A percentile compares a stretch with the other conserved stretches of the same genome.
Evolutionary conservation across 177 flowering plant species (phyloP).

Genomic region (Tripterygium wilfordii): DNA sequence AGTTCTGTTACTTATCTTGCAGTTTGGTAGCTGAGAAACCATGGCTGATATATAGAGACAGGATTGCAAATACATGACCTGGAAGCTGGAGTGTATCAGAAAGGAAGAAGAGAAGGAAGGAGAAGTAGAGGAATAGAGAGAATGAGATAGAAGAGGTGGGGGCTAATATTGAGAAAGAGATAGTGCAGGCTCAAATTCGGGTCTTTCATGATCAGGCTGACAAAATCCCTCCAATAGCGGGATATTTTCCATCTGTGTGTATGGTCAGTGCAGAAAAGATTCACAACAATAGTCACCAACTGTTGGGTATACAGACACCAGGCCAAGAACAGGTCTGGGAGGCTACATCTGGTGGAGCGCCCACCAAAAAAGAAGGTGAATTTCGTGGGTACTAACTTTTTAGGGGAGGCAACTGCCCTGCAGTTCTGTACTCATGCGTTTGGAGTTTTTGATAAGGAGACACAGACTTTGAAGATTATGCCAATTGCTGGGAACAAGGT

Average conservation of each 20-base stretch:
- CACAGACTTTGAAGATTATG: slow-evolving; percentile 50
- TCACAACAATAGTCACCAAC: too few relatives aligned
- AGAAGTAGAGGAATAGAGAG: too few relatives aligned
- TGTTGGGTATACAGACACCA: slow-evolving; percentile 29
- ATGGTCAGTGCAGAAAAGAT: too few relatives aligned
- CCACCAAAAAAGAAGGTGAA: slow-evolving; percentile 44
- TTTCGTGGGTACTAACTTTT: slow-evolving; percentile 67
- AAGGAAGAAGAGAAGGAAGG: slow-evolving; percentile 5
- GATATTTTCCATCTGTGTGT: slow-evolving; percentile 78
- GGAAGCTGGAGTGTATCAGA: too few relatives aligned
- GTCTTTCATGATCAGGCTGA: slow-evolving; percentile 24
- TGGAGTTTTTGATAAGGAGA: slow-evolving; percentile 73
- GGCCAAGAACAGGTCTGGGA: too few relatives aligned
- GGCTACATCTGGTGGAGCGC: slow-evolving; percentile 57
- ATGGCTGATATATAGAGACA: too few relatives aligned
- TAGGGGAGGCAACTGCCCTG: slow-evolving; percentile 58
- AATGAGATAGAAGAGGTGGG: neutral
- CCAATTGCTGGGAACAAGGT: slow-evolving; percentile 86
- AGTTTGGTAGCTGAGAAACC: too few relatives aligned
- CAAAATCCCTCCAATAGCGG: slow-evolving; percentile 55
- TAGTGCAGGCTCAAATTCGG: too few relatives aligned
- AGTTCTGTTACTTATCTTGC: too few relatives aligned
- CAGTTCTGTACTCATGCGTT: slow-evolving; percentile 62
- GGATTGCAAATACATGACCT: too few relatives aligned
- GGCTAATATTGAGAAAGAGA: neutral